Conservation (phyloP, 352 stramenopile genomes). For the Globisporangium echinulatum region DNA sequence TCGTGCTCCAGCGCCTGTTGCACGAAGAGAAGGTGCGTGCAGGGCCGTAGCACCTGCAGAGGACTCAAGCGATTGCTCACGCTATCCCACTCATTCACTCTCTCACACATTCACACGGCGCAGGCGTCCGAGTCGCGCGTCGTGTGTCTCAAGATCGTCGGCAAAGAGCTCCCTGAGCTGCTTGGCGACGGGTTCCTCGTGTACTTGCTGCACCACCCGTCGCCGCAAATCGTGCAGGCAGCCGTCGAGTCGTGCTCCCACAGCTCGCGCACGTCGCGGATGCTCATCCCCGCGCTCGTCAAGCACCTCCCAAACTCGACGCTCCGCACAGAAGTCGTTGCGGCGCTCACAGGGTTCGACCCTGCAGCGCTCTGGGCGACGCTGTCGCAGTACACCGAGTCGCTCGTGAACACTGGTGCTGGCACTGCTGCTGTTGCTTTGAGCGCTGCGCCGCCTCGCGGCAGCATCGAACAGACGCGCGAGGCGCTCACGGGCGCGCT, state of each 20-base stretch:
- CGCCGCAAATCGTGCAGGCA: conserved; percentile 64
- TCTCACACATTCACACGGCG: not conserved
- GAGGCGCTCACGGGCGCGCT: conserved; percentile 56
- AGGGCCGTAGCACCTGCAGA: no score
- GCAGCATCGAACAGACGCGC: conserved; percentile 29
- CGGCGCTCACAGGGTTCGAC: conserved; percentile 67
- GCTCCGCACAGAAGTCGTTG: conserved; percentile 59
- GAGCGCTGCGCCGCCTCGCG: not conserved
- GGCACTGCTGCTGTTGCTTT: not conserved
- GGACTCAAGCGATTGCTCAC: not conserved
- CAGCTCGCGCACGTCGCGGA: conserved; percentile 66
- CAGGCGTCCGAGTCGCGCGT: conserved; percentile 63
- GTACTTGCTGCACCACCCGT: conserved; percentile 75
- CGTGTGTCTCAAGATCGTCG: conserved; percentile 75
- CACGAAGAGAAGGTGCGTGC: conserved; percentile 61
- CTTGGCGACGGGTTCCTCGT: conserved; percentile 79
- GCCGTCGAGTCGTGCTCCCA: conserved; percentile 78
- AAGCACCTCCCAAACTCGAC: conserved; percentile 70
- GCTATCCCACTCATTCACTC: not conserved
- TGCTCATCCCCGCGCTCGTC: conserved; percentile 78
- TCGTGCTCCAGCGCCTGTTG: conserved; percentile 70
- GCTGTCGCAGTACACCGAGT: conserved; percentile 63
- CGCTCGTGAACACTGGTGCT: conserved; percentile 11
- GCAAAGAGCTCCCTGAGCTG: conserved; percentile 74
- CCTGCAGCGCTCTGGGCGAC: conserved; percentile 53